Percentiles rank a stretch among this genome's conserved stretches.
phyloP scores from a whole-genome alignment of 371 early-diverging fungal species.

The Syncephalastrum contaminatum region DNA sequence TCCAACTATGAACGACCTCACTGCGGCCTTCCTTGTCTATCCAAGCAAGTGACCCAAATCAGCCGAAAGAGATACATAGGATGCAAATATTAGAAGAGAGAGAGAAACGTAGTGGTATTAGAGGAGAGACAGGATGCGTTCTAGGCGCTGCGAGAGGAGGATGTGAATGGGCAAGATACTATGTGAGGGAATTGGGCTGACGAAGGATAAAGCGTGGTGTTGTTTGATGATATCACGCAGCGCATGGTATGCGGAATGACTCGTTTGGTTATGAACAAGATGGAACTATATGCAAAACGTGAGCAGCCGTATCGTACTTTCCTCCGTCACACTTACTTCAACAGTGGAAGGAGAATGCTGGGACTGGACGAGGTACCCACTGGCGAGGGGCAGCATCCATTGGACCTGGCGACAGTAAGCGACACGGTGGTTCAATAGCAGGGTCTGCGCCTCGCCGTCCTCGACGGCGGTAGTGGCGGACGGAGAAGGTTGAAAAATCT shows the following conservation, averaged over 20 bases:
- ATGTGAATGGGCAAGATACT: slow-evolving; percentile 58
- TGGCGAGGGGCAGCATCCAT: slow-evolving; percentile 61
- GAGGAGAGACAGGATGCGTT: slow-evolving; percentile 26
- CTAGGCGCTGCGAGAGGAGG: slow-evolving; percentile 50
- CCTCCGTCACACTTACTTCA: slow-evolving; percentile 34
- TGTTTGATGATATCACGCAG: slow-evolving; percentile 58
- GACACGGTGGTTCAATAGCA: slow-evolving; percentile 58
- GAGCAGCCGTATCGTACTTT: too few relatives aligned
- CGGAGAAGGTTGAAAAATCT: slow-evolving; percentile 8
- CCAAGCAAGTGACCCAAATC: too few relatives aligned
- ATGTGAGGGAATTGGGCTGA: slow-evolving; percentile 50
- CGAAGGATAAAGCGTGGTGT: slow-evolving; percentile 56
- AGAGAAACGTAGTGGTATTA: too few relatives aligned
- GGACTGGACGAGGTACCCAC: slow-evolving; percentile 56
- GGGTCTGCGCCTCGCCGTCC: slow-evolving; percentile 42
- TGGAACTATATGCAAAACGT: slow-evolving; percentile 23
- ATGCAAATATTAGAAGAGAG: too few relatives aligned
- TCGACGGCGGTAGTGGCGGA: background rate
- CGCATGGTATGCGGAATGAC: slow-evolving; percentile 42
- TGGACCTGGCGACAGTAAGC: slow-evolving; percentile 49
- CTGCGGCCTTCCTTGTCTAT: too few relatives aligned
- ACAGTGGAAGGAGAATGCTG: slow-evolving; percentile 38
- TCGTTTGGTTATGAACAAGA: slow-evolving; percentile 43
- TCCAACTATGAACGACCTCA: too few relatives aligned
- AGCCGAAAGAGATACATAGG: too few relatives aligned